Evolutionary conservation across 208 protist genomes (phyloP).

Genomic region (Herpetomonas tarakana): DNA sequence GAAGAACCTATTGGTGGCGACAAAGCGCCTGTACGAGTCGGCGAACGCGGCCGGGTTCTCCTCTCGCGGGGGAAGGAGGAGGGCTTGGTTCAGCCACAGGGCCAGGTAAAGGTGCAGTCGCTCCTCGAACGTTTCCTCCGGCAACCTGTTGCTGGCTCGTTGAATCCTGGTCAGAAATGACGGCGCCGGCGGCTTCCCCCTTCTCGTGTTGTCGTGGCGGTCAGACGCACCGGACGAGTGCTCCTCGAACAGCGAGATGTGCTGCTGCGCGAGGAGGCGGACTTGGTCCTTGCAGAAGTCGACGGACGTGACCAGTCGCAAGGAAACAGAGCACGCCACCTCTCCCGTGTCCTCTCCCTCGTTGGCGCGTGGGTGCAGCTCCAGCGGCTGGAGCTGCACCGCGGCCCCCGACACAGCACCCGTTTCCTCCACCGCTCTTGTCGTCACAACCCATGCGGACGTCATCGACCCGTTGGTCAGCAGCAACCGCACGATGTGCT

Average conservation of each 20-base stretch:
- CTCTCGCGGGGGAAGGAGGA: conserved; percentile 17
- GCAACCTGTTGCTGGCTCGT: conserved; percentile 16
- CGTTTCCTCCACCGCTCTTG: conserved; percentile 4
- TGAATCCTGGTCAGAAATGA: neutral
- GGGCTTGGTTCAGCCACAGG: conserved; percentile 39
- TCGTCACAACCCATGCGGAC: conserved; percentile 1
- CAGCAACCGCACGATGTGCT: conserved; percentile 51
- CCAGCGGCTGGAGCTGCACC: conserved; percentile 1
- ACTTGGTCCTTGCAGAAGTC: conserved; percentile 34
- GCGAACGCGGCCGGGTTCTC: conserved; percentile 13
- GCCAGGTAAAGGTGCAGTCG: conserved; percentile 59
- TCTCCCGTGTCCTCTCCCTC: too few relatives aligned
- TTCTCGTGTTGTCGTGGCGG: neutral
- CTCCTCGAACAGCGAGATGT: conserved; percentile 36
- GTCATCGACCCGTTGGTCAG: conserved; percentile 9
- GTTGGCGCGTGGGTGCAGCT: neutral
- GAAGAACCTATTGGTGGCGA: conserved; percentile 59
- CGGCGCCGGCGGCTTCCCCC: too few relatives aligned
- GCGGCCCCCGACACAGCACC: too few relatives aligned
- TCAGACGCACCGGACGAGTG: conserved; percentile 12
- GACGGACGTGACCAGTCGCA: too few relatives aligned
- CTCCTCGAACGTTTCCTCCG: conserved; percentile 70
- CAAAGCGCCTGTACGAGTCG: conserved; percentile 41
- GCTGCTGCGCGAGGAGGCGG: conserved; percentile 28
- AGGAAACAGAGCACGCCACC: too few relatives aligned